Evolutionary conservation across 345 rosid genomes (phyloP).

Genomic region (Aquilaria sinensis): DNA sequence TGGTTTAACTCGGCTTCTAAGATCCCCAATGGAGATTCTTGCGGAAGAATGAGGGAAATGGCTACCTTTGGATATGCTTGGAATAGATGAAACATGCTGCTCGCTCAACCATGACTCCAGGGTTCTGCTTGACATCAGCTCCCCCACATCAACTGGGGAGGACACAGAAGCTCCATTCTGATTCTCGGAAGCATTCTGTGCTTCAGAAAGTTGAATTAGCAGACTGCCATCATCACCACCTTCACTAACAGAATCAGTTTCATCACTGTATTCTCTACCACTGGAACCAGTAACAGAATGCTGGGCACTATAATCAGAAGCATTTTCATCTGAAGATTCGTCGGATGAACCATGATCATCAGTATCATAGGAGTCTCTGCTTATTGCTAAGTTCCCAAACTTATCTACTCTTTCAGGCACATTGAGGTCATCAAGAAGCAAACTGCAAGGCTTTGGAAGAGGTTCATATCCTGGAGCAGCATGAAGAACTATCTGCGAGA

Average conservation of each 20-base stretch:
- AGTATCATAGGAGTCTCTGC: conserved; percentile 24
- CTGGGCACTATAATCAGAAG: conserved; percentile 66
- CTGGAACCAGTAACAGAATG: conserved; percentile 39
- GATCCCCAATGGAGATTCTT: conserved; percentile 69
- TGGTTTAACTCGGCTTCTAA: conserved; percentile 59
- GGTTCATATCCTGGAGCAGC: conserved; percentile 99
- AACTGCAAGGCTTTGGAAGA: conserved; percentile 88
- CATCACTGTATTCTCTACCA: conserved; percentile 33
- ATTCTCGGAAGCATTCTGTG: conserved; percentile 18
- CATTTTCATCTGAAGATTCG: conserved; percentile 54
- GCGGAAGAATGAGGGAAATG: conserved; percentile 49
- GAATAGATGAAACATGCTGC: conserved; percentile 54
- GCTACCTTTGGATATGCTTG: conserved; percentile 31
- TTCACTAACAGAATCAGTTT: conserved; percentile 39
- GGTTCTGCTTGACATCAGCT: conserved; percentile 52
- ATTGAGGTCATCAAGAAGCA: conserved; percentile 37
- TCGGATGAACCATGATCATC: conserved; percentile 40
- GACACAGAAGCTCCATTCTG: conserved; percentile 27
- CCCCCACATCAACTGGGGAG: conserved; percentile 36
- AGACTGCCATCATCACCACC: conserved; percentile 39
- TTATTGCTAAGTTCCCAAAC: conserved; percentile 20
- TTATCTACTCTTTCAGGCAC: conserved; percentile 28
- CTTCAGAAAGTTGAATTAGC: conserved; percentile 71
- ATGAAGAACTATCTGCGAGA: conserved; percentile 94
- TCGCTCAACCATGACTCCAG: conserved; percentile 90